Percentiles rank a stretch among this genome's conserved stretches.
Evolutionary conservation across 2,329 filamentous ascomycete genomes (phyloP).

Genomic region (Pyrenochaeta sp.): DNA sequence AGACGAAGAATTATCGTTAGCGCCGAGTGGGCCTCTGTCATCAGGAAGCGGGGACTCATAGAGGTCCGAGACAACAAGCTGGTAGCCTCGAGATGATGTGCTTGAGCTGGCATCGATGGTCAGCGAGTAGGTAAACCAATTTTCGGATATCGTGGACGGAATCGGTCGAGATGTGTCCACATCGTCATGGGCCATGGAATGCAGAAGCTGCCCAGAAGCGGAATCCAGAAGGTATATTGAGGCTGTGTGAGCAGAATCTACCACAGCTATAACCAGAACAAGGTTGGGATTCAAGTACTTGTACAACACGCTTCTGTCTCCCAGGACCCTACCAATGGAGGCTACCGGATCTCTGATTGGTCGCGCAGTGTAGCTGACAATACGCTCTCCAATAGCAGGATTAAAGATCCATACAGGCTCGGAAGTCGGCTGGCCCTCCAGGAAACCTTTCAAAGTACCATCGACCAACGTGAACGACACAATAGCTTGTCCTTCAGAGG

Average conservation of each 20-base stretch:
- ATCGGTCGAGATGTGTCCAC: slow-evolving; percentile 79
- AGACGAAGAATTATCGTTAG: slow-evolving; percentile 78
- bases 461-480: slow-evolving; percentile 45
- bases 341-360: slow-evolving; percentile 85
- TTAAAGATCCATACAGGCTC: slow-evolving; percentile 73
- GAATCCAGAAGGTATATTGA: slow-evolving; percentile 85
- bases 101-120: slow-evolving; percentile 62
- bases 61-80: slow-evolving; percentile 85
- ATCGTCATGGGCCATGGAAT: slow-evolving; percentile 73
- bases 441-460: slow-evolving; percentile 43
- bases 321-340: slow-evolving; percentile 92
- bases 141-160: slow-evolving; percentile 83
- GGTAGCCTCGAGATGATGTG: slow-evolving; percentile 76
- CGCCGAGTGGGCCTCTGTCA: slow-evolving; percentile 80
- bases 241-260: slow-evolving; percentile 66
- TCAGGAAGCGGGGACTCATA: slow-evolving; percentile 87
- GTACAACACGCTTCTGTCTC: slow-evolving; percentile 92
- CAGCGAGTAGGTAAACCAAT: slow-evolving; percentile 93
- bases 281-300: slow-evolving; percentile 95
- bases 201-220: slow-evolving; percentile 81
- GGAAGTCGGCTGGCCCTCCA: slow-evolving; percentile 30
- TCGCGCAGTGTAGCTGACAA: slow-evolving; percentile 73
- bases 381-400: slow-evolving; percentile 70
- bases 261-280: slow-evolving; percentile 75
- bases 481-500: slow-evolving; percentile 31